These are phyloP conservation scores for Nicotiana otophora DNA, from an alignment of 257 asterid species.

Conservation along the genomic window DNA sequence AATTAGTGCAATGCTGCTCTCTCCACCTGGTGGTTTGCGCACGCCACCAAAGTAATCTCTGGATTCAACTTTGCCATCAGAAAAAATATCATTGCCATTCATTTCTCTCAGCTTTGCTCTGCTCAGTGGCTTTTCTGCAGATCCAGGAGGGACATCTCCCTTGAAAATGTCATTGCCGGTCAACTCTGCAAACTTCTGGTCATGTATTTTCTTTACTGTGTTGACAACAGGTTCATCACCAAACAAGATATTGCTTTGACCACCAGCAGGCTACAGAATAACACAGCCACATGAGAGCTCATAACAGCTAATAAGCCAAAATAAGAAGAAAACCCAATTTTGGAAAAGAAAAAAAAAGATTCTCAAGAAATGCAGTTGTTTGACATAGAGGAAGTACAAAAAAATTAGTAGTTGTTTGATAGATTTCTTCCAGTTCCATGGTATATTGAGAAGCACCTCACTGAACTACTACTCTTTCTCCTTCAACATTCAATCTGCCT, in stretches of 20 bases:
- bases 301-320: not conserved
- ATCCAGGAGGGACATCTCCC: conserved; percentile 70
- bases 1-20: conserved; percentile 82
- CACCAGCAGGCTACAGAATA: conserved; percentile 80
- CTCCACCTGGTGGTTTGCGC: conserved; percentile 88
- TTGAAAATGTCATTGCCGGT: conserved; percentile 85
- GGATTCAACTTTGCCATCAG: conserved; percentile 67
- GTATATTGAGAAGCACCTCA: not conserved
- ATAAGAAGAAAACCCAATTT: not conserved
- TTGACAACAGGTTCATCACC: conserved; percentile 70
- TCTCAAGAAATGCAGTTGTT: not conserved
- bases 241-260: conserved; percentile 72
- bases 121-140: conserved; percentile 78
- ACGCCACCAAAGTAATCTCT: conserved; percentile 84
- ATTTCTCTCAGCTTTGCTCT: conserved; percentile 82
- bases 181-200: conserved; percentile 83
- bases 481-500: not conserved
- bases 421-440: not conserved
- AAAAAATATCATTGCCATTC: conserved; percentile 74
- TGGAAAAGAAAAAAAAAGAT: not conserved
- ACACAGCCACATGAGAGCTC: not conserved
- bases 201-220: conserved; percentile 61
- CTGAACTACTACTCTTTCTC: not conserved
- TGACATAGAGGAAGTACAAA: not conserved
- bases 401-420: not conserved